Base-by-base conservation (phyloP, 305 asterid species). In the Nicotiana rustica region DNA sequence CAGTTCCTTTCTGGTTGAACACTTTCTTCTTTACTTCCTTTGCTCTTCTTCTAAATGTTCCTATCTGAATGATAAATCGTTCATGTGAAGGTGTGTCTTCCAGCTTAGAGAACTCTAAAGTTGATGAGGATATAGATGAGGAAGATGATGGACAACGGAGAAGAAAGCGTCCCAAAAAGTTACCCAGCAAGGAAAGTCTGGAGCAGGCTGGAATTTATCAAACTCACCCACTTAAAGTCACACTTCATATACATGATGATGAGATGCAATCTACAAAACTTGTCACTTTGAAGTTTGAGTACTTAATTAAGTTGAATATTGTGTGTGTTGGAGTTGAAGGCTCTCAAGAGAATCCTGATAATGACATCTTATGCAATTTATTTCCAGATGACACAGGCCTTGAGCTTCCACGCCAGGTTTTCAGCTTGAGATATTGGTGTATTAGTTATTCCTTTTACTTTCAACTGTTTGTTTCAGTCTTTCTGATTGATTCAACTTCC, bases 381-480 rank as follows among this genome's bases (percentile, higher is more conserved):
- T 97, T 97, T 91, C 99, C 99, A 52, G 92, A 95, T 84, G 99
- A 97, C 91, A 90, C 96, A 9, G 99, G 99, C 77, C 90, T 95
- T 84, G 95, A 97, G 88, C 96, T 97, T 85, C 99, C 99, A 82
- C 97, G 88, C 84, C 97, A 95, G 99, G 99, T 97, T 88, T 76
- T 80, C 55, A 47, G 81, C 85, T 76, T 73, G 84, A 41, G 82
- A 75, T 78, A 86, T 13, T 71, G 38, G 75, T 76, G 61, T 47
- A 70, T 56, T 65, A 35, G 36, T 52, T 47, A 14, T 19, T 64
- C 85, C 78, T 67, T 77, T 75, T 73, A 80, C 44, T 85, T 83
- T 81, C 82, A 68, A 81, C 78, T 52, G n/a, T 47, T 31, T 57
- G 41, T 52, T 56, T 76, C 67, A 76, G 67, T 17, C 65, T 25